Percentiles rank a stretch among this genome's conserved stretches.
These are phyloP conservation scores for Fonsecaea monophora DNA, from an alignment of 2,329 filamentous ascomycete genomes.

Conservation along the genomic window DNA sequence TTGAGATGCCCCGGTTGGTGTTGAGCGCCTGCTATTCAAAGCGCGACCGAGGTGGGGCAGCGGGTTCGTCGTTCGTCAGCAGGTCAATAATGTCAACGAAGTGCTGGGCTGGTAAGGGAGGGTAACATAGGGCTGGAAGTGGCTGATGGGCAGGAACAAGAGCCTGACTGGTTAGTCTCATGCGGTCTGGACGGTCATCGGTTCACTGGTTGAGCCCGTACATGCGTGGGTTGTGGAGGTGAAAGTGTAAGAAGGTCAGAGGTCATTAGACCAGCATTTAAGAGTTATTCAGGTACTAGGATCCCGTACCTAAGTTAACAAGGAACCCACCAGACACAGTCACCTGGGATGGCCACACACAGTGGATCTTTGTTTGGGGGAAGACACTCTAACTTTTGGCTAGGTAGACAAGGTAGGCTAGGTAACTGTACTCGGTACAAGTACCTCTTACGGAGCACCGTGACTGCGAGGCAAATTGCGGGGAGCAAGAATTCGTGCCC, in stretches of 20 bases:
- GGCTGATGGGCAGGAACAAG: conserved; percentile 16
- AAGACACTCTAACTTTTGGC: background rate
- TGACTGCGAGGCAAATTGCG: conserved; percentile 3
- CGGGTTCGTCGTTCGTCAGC: conserved; percentile 20
- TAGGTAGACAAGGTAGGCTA: background rate
- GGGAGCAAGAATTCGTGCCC: conserved; percentile 6
- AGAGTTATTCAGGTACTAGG: background rate
- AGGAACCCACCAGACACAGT: background rate
- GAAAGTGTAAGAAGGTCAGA: background rate
- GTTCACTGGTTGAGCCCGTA: background rate
- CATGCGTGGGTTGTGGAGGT: background rate
- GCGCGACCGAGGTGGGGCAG: conserved; percentile 21
- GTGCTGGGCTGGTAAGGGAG: background rate
- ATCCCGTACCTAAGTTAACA: background rate
- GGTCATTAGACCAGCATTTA: background rate
- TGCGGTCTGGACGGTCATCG: conserved; percentile 7
- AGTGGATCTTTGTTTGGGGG: background rate
- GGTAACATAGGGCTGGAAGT: conserved; percentile 6
- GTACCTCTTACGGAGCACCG: background rate
- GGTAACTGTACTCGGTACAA: background rate
- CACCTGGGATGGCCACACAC: background rate
- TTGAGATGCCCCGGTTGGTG: conserved; percentile 8
- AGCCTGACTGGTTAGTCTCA: conserved; percentile 17
- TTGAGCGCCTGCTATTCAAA: background rate
- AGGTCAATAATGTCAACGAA: conserved; percentile 11